phyloP scores from a whole-genome alignment of 2,329 filamentous ascomycete genomes.

The Malbranchea cinnamomea region DNA sequence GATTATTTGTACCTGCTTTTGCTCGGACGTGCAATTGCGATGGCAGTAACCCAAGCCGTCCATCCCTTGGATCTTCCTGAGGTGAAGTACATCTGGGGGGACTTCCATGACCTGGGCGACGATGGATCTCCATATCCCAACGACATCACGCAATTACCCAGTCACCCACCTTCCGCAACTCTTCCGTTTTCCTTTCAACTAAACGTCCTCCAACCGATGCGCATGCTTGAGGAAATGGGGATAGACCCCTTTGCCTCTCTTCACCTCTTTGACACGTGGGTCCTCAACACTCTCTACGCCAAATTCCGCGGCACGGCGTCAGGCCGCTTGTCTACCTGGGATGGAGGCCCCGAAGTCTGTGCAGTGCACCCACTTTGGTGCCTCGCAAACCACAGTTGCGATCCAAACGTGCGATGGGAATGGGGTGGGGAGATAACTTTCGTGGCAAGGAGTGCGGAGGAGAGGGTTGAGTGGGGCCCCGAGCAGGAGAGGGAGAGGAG shows the following conservation, averaged over 20 bases:
- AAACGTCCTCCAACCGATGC: slow-evolving; percentile 43
- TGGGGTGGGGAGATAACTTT: slow-evolving; percentile 47
- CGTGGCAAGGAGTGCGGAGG: slow-evolving; percentile 18
- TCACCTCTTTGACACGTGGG: slow-evolving; percentile 33
- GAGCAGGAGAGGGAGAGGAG: slow-evolving; percentile 30
- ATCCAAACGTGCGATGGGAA: slow-evolving; percentile 90
- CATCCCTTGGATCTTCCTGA: slow-evolving; percentile 47
- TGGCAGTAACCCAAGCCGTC: slow-evolving; percentile 43
- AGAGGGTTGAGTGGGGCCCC: slow-evolving; percentile 23
- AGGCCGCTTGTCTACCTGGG: slow-evolving; percentile 58
- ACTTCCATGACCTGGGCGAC: slow-evolving; percentile 34
- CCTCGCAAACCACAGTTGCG: slow-evolving; percentile 87
- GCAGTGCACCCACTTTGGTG: slow-evolving; percentile 95
- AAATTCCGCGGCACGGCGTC: slow-evolving; percentile 92
- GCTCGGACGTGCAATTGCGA: slow-evolving; percentile 42
- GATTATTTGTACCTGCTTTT: slow-evolving; percentile 47
- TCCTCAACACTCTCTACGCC: slow-evolving; percentile 80
- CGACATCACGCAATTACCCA: slow-evolving; percentile 5
- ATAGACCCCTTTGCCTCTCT: slow-evolving; percentile 41
- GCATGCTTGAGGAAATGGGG: slow-evolving; percentile 49
- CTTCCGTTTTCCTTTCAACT: slow-evolving; percentile 47
- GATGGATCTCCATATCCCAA: slow-evolving; percentile 6
- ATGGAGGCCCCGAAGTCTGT: slow-evolving; percentile 76
- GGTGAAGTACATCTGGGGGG: slow-evolving; percentile 51
- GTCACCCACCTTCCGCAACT: slow-evolving; percentile 25